Conservation (phyloP, 129 eudicot genomes). For the Flaveria sonorensis region DNA sequence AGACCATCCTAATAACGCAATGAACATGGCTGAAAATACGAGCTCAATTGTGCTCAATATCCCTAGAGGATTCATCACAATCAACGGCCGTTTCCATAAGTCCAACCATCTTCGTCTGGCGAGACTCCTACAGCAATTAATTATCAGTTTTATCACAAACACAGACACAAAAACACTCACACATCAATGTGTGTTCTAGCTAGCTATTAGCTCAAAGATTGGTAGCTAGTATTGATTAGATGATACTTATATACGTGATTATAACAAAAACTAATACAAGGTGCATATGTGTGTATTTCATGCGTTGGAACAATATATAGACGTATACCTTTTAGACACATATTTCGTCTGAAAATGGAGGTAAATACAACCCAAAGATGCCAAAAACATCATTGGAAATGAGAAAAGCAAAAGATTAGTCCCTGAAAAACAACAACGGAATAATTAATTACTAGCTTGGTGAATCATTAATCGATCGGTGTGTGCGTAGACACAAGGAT, state of each 20-base stretch:
- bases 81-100: slow-evolving; percentile 47
- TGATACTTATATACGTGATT: too few species aligned
- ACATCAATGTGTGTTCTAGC: neutral
- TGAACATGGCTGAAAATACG: slow-evolving; percentile 54
- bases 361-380: slow-evolving; percentile 66
- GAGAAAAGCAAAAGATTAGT: slow-evolving; percentile 65
- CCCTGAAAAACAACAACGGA: slow-evolving; percentile 44
- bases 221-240: neutral
- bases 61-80: slow-evolving; percentile 71
- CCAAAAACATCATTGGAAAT: slow-evolving; percentile 66
- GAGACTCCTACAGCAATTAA: slow-evolving; percentile 10
- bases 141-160: too few species aligned
- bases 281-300: neutral
- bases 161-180: neutral
- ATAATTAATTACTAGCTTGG: too few species aligned
- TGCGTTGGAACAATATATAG: neutral
- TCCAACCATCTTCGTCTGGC: slow-evolving; percentile 30
- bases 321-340: slow-evolving; percentile 37
- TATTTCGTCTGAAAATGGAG: slow-evolving; percentile 53
- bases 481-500: too few species aligned
- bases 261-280: too few species aligned
- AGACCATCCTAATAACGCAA: slow-evolving; percentile 64
- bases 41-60: slow-evolving; percentile 57
- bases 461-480: neutral
- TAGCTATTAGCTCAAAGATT: neutral